Evolutionary conservation across 78 protist genomes (phyloP).

Genomic region (Monosiga brevicollis): DNA sequence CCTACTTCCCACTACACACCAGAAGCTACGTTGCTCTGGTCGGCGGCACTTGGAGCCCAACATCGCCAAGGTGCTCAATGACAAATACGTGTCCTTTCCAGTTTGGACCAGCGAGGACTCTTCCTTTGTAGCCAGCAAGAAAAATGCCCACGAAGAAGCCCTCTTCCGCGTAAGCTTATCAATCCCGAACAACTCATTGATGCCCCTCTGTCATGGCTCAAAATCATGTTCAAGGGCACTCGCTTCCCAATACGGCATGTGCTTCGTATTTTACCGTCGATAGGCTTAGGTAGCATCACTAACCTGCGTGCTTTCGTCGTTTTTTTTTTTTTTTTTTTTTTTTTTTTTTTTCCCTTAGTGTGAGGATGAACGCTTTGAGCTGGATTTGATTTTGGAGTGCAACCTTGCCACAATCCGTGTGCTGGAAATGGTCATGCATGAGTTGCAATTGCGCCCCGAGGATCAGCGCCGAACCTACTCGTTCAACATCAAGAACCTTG

Average conservation of each 20-base stretch:
- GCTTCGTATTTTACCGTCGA: too few species aligned
- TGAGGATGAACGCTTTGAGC: slow-evolving; percentile 83
- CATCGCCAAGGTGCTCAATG: slow-evolving; percentile 69
- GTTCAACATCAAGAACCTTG: slow-evolving; percentile 6
- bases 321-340: too few species aligned
- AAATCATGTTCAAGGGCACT: too few species aligned
- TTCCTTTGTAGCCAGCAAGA: slow-evolving; percentile 34
- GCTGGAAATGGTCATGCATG: slow-evolving; percentile 21
- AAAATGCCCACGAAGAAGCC: slow-evolving; percentile 63
- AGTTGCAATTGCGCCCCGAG: slow-evolving; percentile 17
- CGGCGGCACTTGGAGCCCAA: too few species aligned
- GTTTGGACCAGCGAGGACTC: slow-evolving; percentile 57
- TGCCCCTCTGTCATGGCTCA: too few species aligned
- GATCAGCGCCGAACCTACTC: not conserved
- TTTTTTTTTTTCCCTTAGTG: too few species aligned
- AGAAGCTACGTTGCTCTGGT: too few species aligned
- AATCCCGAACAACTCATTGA: too few species aligned
- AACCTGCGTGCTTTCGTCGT: too few species aligned
- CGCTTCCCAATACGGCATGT: too few species aligned
- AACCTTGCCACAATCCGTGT: slow-evolving; percentile 39
- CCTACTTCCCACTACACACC: not conserved
- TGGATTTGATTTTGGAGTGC: slow-evolving; percentile 70
- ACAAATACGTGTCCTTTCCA: slow-evolving; percentile 66
- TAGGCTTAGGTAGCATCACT: too few species aligned
- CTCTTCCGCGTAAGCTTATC: slow-evolving; percentile 43